These are phyloP conservation scores for Tilletia setariae DNA, from an alignment of 1,284 basidiomycete genomes.

Conservation along the genomic window DNA sequence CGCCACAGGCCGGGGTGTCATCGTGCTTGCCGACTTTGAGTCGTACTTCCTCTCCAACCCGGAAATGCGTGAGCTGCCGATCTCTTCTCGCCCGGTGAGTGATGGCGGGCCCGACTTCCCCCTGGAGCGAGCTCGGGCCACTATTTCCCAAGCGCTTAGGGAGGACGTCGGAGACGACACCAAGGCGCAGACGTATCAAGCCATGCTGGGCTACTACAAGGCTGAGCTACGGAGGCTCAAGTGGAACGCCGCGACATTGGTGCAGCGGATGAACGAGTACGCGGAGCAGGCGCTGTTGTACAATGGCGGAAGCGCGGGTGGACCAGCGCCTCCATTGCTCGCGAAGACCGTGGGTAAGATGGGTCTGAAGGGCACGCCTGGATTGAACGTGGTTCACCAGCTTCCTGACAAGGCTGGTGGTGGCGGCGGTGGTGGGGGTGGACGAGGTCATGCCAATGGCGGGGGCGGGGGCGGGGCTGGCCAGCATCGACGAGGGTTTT, in stretches of 20 bases:
- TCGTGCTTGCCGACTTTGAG: conserved; percentile 64
- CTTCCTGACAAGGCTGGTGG: conserved; percentile 23
- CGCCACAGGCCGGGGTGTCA: conserved; percentile 61
- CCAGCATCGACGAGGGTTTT: too few relatives aligned
- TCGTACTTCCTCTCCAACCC: conserved; percentile 60
- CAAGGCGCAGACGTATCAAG: conserved; percentile 62
- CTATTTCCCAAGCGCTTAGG: conserved; percentile 31
- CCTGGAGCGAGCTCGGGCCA: conserved; percentile 42
- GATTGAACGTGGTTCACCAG: conserved; percentile 56
- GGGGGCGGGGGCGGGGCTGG: not conserved
- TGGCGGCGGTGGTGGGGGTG: not conserved
- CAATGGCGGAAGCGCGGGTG: conserved; percentile 42
- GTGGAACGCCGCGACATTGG: conserved; percentile 59
- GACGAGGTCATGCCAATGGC: not conserved
- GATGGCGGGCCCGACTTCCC: conserved; percentile 20
- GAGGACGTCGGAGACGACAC: conserved; percentile 49
- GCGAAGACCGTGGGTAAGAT: conserved; percentile 65
- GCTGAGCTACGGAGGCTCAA: conserved; percentile 56
- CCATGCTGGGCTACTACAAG: conserved; percentile 64
- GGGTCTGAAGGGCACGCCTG: conserved; percentile 61
- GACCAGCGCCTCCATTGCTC: conserved; percentile 57
- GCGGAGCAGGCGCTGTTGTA: conserved; percentile 59
- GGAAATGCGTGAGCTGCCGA: conserved; percentile 58
- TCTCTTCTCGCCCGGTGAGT: conserved; percentile 24
- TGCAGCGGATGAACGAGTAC: conserved; percentile 59